Evolutionary conservation across 176 grass and related monocot species (phyloP).

Genomic region (Cenchrus fungigraminus): DNA sequence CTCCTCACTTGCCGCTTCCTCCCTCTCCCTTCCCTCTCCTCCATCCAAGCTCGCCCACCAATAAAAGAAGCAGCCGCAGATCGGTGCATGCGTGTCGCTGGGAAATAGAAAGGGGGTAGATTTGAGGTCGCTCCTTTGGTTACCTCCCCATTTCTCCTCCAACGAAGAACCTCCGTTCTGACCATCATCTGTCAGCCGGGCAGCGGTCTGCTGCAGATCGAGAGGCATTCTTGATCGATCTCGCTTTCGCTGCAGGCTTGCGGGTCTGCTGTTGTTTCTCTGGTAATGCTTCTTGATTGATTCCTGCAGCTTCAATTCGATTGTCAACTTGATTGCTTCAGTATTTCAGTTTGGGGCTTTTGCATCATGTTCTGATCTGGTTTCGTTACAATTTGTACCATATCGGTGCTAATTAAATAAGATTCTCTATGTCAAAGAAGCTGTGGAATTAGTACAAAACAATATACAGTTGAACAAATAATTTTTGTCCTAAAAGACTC

Average conservation of each 20-base stretch:
- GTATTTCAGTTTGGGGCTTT: background rate
- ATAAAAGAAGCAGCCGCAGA: slow-evolving; percentile 31
- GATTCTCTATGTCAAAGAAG: background rate
- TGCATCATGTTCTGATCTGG: background rate
- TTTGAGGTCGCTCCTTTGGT: slow-evolving; percentile 13
- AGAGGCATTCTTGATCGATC: background rate
- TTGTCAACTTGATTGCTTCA: background rate
- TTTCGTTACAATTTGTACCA: background rate
- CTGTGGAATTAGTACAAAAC: background rate
- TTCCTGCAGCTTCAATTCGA: background rate
- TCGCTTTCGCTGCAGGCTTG: background rate
- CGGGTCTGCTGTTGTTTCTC: too few relatives aligned
- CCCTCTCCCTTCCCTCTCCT: background rate
- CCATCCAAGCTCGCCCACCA: slow-evolving; percentile 32
- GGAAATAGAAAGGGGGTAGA: slow-evolving; percentile 54
- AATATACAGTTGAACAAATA: background rate
- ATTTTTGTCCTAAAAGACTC: background rate
- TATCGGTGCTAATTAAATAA: background rate
- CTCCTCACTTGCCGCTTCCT: slow-evolving; percentile 37
- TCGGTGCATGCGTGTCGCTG: slow-evolving; percentile 52
- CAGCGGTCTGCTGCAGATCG: background rate
- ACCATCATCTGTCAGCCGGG: background rate
- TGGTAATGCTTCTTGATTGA: slow-evolving; percentile 17
- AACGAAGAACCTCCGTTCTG: slow-evolving; percentile 6
- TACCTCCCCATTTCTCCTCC: background rate